Evolutionary conservation across 1,284 basidiomycete genomes (phyloP), one percentile per base, ranked within the genome.

Genomic region (Austroboletus novae-zelandiae): DNA sequence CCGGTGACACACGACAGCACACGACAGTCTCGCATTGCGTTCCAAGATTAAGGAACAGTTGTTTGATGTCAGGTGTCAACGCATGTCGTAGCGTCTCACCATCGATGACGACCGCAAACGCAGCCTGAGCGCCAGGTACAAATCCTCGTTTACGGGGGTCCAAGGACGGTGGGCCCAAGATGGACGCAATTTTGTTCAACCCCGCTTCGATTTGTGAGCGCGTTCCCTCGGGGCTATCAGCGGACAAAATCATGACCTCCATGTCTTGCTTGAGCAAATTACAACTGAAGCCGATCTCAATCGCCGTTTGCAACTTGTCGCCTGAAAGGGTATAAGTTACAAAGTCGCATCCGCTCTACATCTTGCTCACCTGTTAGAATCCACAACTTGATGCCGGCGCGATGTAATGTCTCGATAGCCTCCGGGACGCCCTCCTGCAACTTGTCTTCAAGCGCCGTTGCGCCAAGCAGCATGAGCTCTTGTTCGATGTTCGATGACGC

Each of bases 1-100:
- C 91, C 0, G 95, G 95, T 13, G 91, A 94, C 10, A 98, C 95
- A 61, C 96, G 88, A 73, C 95, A 98, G 67, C 95, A 98, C 25
- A 98, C 93, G 17, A 98, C 95, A 2, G 95, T 96, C 62, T 96
- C 91, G 66, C 95, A 98, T 65, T 98, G 94, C 3, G 94, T 97
- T 4, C 92, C 92, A 13, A 99, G 79, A 51, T 88, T 91, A 45
- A 98, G 77, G 76, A 98, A 98, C 31, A 97, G 70, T 2, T 81
- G 77, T 67, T 95, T 96, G 57, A 98, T 74, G 29, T 84, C 81
- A 1, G 84, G 77, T 25, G 82, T 79, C 25, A 98, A 75, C 0
- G 94, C 94, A 69, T 92, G 82, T 17, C 86, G 79, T 18, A 99
- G 72, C 1, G 93, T 97, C 63, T 98, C 94, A 7, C 96, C 96